A percentile compares a stretch with the other conserved stretches of the same genome.
phyloP scores from a whole-genome alignment of 768 basidiomycete genomes.

The Mrakia hoshinonis region DNA sequence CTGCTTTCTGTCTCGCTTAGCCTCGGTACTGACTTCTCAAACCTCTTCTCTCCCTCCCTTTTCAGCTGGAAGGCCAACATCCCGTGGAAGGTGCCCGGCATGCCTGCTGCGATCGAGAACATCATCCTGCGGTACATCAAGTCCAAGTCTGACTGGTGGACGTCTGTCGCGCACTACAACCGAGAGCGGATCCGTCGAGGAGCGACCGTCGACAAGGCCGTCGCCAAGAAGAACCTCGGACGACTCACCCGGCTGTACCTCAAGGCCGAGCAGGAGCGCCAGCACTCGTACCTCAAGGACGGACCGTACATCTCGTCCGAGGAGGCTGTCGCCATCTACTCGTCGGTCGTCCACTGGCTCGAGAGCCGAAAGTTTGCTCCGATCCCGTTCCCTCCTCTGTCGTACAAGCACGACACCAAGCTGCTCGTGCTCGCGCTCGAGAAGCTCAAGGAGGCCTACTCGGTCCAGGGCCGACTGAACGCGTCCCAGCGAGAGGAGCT shows the following conservation, averaged over 20 bases:
- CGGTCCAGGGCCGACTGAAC: conserved; percentile 93
- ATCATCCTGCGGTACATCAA: conserved; percentile 98
- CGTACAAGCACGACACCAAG: conserved; percentile 99
- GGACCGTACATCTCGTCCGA: conserved; percentile 98
- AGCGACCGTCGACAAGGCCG: conserved; percentile 67
- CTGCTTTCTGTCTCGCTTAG: too few species aligned
- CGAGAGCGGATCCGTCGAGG: conserved; percentile 94
- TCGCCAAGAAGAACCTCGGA: conserved; percentile 94
- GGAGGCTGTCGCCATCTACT: conserved; percentile 97
- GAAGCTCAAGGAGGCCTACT: conserved; percentile 97
- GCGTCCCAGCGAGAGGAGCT: conserved; percentile 97
- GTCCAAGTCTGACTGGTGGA: conserved; percentile 99
- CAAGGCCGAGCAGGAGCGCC: conserved; percentile 97
- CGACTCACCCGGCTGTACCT: conserved; percentile 94
- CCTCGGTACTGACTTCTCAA: too few species aligned
- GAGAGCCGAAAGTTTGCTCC: conserved; percentile 97
- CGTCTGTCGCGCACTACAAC: conserved; percentile 96
- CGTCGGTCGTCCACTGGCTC: conserved; percentile 96
- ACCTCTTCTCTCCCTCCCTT: too few species aligned
- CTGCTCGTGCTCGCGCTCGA: conserved; percentile 91
- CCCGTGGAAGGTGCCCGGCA: conserved; percentile 86
- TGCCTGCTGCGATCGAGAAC: conserved; percentile 99
- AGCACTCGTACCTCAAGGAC: conserved; percentile 97
- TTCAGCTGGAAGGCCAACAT: conserved; percentile 56
- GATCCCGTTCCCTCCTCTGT: conserved; percentile 97